Conservation (phyloP, 345 rosid genomes). For the Bruguiera sexangula region DNA sequence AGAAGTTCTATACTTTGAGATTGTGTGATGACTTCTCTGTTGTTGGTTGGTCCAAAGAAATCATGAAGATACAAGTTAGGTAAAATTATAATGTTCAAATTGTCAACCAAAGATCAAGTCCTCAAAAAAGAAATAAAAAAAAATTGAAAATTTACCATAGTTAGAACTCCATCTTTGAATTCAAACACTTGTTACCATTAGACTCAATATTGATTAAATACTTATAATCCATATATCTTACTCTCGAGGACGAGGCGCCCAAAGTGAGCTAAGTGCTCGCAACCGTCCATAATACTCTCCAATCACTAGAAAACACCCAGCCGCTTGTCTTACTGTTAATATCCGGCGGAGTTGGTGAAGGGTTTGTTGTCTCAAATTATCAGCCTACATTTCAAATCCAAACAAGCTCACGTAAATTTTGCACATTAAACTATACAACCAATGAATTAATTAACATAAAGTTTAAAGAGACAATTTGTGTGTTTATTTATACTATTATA, state of each 20-base stretch:
- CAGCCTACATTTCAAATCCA: constrained; percentile 49
- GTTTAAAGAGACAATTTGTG: background rate
- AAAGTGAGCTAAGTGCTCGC: constrained; percentile 83
- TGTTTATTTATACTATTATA: background rate
- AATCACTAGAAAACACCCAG: constrained; percentile 78
- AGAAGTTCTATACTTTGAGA: too few species aligned
- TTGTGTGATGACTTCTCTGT: too few species aligned
- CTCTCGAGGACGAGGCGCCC: constrained; percentile 96
- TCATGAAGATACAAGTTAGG: too few species aligned
- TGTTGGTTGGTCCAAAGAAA: too few species aligned
- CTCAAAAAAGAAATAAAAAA: background rate
- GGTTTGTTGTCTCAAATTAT: constrained; percentile 90
- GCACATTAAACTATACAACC: background rate
- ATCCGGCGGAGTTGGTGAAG: constrained; percentile 80
- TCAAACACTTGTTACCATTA: too few species aligned
- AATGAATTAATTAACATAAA: background rate
- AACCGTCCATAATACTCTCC: constrained; percentile 85
- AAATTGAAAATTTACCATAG: too few species aligned
- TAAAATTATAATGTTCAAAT: too few species aligned
- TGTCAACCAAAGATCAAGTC: too few species aligned
- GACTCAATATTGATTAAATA: too few species aligned
- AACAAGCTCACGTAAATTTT: too few species aligned
- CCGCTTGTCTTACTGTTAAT: constrained; percentile 81
- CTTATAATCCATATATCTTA: constrained; percentile 26
- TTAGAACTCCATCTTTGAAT: too few species aligned